Percentiles rank a stretch among this genome's conserved stretches.
These are phyloP conservation scores for Tolypocladium capitatum DNA, from an alignment of 2,329 filamentous ascomycete species.

Conservation along the genomic window DNA sequence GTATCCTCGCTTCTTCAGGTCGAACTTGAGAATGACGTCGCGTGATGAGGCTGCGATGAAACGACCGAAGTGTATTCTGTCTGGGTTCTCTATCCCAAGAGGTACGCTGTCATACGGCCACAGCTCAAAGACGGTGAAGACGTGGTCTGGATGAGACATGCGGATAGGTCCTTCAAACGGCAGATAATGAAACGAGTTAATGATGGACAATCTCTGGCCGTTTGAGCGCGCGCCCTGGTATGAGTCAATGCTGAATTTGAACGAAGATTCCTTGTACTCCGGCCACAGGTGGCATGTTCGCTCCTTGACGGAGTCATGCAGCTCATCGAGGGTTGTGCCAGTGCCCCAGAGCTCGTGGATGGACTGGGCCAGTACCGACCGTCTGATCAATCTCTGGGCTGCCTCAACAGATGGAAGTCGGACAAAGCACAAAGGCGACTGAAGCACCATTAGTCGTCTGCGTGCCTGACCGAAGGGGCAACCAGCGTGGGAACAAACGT, in stretches of 20 bases:
- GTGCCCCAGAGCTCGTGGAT: slow-evolving; percentile 85
- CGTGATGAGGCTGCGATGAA: slow-evolving; percentile 54
- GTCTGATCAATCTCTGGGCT: slow-evolving; percentile 53
- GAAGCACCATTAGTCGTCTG: slow-evolving; percentile 6
- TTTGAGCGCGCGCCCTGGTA: slow-evolving; percentile 61
- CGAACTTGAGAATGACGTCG: slow-evolving; percentile 57
- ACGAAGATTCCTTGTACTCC: slow-evolving; percentile 50
- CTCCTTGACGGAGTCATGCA: slow-evolving; percentile 52
- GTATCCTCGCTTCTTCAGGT: slow-evolving; percentile 85
- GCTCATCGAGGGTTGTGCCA: slow-evolving; percentile 49
- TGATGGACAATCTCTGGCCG: slow-evolving; percentile 54
- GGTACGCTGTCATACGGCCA: slow-evolving; percentile 47
- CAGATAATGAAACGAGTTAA: slow-evolving; percentile 71
- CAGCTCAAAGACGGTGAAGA: slow-evolving; percentile 74
- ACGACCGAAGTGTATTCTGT: slow-evolving; percentile 56
- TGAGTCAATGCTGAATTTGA: slow-evolving; percentile 76
- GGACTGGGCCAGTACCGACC: slow-evolving; percentile 69
- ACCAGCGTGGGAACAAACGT: slow-evolving; percentile 21
- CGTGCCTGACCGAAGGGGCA: not conserved
- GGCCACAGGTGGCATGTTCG: slow-evolving; percentile 53
- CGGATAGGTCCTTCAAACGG: slow-evolving; percentile 64
- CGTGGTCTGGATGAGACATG: slow-evolving; percentile 59
- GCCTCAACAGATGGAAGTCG: slow-evolving; percentile 50
- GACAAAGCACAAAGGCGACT: slow-evolving; percentile 83
- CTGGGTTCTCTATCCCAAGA: slow-evolving; percentile 37